These are phyloP conservation scores for Magnolia sinica DNA, from an alignment of 164 flowering plant species.

Conservation along the genomic window DNA sequence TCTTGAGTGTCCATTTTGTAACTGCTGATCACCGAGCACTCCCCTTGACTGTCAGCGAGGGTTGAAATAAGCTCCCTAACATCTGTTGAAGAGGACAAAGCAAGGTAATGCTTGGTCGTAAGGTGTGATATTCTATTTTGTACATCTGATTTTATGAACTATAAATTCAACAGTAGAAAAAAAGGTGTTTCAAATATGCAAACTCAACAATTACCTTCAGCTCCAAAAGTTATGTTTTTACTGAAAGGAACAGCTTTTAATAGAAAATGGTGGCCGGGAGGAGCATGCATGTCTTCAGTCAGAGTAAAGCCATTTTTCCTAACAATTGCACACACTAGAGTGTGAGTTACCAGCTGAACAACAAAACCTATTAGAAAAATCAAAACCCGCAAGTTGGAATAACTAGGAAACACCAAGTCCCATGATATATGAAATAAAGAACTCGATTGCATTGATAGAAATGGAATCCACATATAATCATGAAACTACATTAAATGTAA, in stretches of 20 bases:
- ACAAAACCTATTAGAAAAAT: too few species aligned
- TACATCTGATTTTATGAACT: background rate
- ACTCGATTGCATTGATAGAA: too few species aligned
- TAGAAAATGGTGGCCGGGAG: slow-evolving; percentile 69
- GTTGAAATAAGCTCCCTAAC: slow-evolving; percentile 88
- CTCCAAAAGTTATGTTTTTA: slow-evolving; percentile 91
- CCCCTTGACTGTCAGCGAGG: slow-evolving; percentile 83
- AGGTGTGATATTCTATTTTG: background rate
- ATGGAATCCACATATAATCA: too few species aligned
- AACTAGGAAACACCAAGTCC: too few species aligned
- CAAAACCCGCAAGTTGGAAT: too few species aligned
- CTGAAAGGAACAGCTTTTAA: slow-evolving; percentile 92
- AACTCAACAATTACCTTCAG: slow-evolving; percentile 55
- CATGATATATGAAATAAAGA: too few species aligned
- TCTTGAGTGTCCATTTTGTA: slow-evolving; percentile 71
- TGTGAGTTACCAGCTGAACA: background rate
- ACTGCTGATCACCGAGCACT: slow-evolving; percentile 67
- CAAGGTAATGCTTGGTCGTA: background rate
- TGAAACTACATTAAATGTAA: too few species aligned
- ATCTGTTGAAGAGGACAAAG: slow-evolving; percentile 42
- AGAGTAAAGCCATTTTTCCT: slow-evolving; percentile 91
- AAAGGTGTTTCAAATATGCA: background rate
- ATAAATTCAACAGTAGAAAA: background rate
- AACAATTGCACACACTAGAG: slow-evolving; percentile 18
- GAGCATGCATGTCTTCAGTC: slow-evolving; percentile 79